Evolutionary conservation across 2,329 filamentous ascomycete species (phyloP).

Genomic region (Calonectria leucothoes): DNA sequence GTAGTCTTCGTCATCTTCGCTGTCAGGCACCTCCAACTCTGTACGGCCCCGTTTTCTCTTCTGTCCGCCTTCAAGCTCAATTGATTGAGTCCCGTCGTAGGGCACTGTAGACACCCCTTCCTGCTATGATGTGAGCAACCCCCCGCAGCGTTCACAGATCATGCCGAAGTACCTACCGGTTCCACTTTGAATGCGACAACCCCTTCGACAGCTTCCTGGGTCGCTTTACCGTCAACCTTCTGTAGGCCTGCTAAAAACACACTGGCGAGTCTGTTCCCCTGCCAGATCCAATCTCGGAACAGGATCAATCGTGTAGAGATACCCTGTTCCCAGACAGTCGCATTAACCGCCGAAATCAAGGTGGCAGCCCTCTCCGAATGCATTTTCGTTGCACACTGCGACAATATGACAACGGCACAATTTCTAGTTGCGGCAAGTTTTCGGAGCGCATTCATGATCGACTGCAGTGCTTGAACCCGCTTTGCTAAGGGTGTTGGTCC

Average conservation of each 20-base stretch:
- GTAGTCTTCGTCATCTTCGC: conserved; percentile 76
- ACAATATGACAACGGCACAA: conserved; percentile 80
- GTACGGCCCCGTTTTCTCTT: conserved; percentile 75
- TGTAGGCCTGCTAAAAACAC: conserved; percentile 72
- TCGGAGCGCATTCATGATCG: conserved; percentile 76
- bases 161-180: conserved; percentile 49
- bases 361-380: conserved; percentile 74
- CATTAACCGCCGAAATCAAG: conserved; percentile 80
- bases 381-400: conserved; percentile 86
- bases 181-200: conserved; percentile 63
- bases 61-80: conserved; percentile 50
- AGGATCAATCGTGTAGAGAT: conserved; percentile 79
- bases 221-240: conserved; percentile 69
- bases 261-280: conserved; percentile 57
- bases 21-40: conserved; percentile 70
- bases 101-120: conserved; percentile 56
- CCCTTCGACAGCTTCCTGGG: conserved; percentile 53
- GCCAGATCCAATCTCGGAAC: conserved; percentile 80
- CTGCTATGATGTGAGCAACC: conserved; percentile 48
- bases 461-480: conserved; percentile 65
- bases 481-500: conserved; percentile 53
- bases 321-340: conserved; percentile 82
- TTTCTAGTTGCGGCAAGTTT: conserved; percentile 80
- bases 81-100: conserved; percentile 52
- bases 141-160: conserved; percentile 25